phyloP scores from a whole-genome alignment of 208 protist species.

The Leishmania martiniquensis region DNA sequence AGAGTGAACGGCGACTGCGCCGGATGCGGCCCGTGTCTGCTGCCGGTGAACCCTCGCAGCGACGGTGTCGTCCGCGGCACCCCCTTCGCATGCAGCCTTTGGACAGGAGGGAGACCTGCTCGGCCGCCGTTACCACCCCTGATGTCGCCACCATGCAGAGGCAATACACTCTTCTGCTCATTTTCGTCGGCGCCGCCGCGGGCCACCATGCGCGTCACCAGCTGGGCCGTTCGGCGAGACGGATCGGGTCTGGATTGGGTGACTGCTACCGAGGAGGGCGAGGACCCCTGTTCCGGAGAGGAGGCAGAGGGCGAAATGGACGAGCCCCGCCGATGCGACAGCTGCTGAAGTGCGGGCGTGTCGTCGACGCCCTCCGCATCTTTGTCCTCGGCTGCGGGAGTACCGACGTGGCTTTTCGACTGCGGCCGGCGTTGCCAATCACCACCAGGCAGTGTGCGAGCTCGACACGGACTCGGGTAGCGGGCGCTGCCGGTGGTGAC shows the following conservation, averaged over 20 bases:
- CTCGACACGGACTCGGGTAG: conserved; percentile 16
- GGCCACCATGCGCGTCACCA: neutral
- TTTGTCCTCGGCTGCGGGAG: neutral
- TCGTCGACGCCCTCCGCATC: neutral
- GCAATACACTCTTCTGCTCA: neutral
- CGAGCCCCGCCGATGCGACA: neutral
- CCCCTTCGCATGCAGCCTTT: neutral
- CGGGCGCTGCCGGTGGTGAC: conserved; percentile 50
- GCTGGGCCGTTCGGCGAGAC: neutral
- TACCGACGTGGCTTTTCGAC: neutral
- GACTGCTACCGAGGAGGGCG: neutral
- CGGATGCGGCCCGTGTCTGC: neutral
- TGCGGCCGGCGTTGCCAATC: neutral
- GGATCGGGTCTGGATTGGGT: neutral
- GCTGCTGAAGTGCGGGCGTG: neutral
- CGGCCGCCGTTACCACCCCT: neutral
- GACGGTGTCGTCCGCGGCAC: neutral
- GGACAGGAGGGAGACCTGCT: neutral
- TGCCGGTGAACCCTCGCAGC: neutral
- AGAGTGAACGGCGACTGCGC: neutral
- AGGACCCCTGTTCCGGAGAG: neutral
- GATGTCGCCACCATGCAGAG: neutral
- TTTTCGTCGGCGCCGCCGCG: neutral
- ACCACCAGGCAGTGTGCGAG: neutral
- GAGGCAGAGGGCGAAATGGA: neutral